These are phyloP conservation scores for Lyophyllum decastes DNA, from an alignment of 768 basidiomycete genomes.

Conservation along the genomic window DNA sequence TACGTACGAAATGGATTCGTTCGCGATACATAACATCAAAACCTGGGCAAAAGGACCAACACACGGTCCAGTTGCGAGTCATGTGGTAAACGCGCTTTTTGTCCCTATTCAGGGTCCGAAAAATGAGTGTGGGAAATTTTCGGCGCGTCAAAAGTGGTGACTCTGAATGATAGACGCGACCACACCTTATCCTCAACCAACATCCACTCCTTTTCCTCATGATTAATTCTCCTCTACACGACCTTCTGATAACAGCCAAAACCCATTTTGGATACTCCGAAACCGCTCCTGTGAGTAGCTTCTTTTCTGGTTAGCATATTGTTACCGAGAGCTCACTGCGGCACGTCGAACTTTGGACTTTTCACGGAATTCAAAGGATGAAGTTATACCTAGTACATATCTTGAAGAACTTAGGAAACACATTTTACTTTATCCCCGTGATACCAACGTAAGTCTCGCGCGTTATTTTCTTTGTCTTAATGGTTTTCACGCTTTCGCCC, in stretches of 20 bases:
- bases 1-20: too few relatives aligned
- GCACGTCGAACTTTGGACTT: too few relatives aligned
- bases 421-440: constrained; percentile 29
- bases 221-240: neutral
- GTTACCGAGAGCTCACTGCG: neutral
- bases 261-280: constrained; percentile 9
- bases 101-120: neutral
- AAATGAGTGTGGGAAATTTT: constrained; percentile 15
- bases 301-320: neutral
- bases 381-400: constrained; percentile 33
- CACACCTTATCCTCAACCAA: neutral
- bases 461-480: neutral
- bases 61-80: too few relatives aligned
- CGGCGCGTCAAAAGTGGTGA: constrained; percentile 13
- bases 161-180: neutral
- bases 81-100: neutral
- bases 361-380: neutral
- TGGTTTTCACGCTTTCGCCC: neutral
- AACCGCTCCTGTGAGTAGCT: constrained; percentile 9
- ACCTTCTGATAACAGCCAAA: constrained; percentile 11
- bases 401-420: constrained; percentile 36
- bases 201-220: constrained; percentile 6
- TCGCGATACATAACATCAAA: too few relatives aligned
- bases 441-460: constrained; percentile 30
- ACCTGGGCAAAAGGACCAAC: too few relatives aligned